Percentiles rank a stretch among this genome's conserved stretches.
These are phyloP conservation scores for Helianthus tuberosus DNA, from an alignment of 129 eudicot genomes.

Conservation along the genomic window DNA sequence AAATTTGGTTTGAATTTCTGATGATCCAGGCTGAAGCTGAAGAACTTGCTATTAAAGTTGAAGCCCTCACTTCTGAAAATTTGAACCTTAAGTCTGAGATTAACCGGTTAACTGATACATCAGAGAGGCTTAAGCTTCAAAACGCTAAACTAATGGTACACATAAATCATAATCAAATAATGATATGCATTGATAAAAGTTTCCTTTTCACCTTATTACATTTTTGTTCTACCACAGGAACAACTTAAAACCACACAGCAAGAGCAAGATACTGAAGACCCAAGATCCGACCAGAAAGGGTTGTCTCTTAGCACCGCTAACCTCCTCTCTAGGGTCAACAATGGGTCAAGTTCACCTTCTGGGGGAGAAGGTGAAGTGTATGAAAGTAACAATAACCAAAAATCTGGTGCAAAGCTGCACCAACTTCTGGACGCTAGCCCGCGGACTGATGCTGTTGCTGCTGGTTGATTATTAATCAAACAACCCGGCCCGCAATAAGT, in stretches of 20 bases:
- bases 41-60: slow-evolving; percentile 78
- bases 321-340: slow-evolving; percentile 77
- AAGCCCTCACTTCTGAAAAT: slow-evolving; percentile 68
- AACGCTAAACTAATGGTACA: slow-evolving; percentile 65
- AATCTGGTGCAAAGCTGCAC: slow-evolving; percentile 71
- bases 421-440: slow-evolving; percentile 74
- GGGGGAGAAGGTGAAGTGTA: slow-evolving; percentile 50
- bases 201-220: background rate
- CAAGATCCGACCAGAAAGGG: slow-evolving; percentile 29
- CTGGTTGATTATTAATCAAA: slow-evolving; percentile 45
- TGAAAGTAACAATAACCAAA: slow-evolving; percentile 49
- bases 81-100: slow-evolving; percentile 70
- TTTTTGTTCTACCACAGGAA: slow-evolving; percentile 49
- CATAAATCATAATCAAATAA: background rate
- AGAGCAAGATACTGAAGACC: slow-evolving; percentile 42
- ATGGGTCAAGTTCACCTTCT: slow-evolving; percentile 44
- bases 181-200: background rate
- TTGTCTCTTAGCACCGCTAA: slow-evolving; percentile 71
- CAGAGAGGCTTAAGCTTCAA: slow-evolving; percentile 70
- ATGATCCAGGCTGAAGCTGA: slow-evolving; percentile 81
- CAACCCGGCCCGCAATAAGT: slow-evolving; percentile 16
- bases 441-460: slow-evolving; percentile 81
- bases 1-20: background rate
- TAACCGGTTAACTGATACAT: slow-evolving; percentile 60
- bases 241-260: slow-evolving; percentile 43